Evolutionary conservation across 2,329 filamentous ascomycete species (phyloP).

Genomic region (Penicillium olsonii): DNA sequence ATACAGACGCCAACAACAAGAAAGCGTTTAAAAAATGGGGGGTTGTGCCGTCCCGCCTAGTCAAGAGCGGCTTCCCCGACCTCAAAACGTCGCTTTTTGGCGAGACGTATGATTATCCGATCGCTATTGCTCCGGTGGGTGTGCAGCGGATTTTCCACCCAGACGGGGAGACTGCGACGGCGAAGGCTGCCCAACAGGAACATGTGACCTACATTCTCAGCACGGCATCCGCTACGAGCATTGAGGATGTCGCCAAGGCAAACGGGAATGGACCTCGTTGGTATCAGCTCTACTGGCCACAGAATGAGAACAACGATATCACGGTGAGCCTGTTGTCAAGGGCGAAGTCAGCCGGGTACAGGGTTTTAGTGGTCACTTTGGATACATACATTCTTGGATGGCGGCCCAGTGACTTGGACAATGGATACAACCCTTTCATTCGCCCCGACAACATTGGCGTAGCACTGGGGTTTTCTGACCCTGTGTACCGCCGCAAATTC

Average conservation of each 20-base stretch:
- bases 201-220: slow-evolving; percentile 66
- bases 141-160: slow-evolving; percentile 68
- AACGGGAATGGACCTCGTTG: slow-evolving; percentile 60
- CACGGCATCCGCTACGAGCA: slow-evolving; percentile 62
- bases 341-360: slow-evolving; percentile 62
- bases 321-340: slow-evolving; percentile 63
- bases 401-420: slow-evolving; percentile 67
- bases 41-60: slow-evolving; percentile 27
- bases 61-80: slow-evolving; percentile 44
- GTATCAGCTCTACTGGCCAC: slow-evolving; percentile 76
- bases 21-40: slow-evolving; percentile 33
- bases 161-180: slow-evolving; percentile 64
- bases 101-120: slow-evolving; percentile 48
- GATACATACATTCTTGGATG: slow-evolving; percentile 70
- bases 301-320: slow-evolving; percentile 58
- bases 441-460: slow-evolving; percentile 49
- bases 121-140: slow-evolving; percentile 68
- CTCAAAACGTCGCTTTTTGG: slow-evolving; percentile 56
- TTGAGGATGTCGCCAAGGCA: slow-evolving; percentile 65
- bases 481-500: slow-evolving; percentile 62
- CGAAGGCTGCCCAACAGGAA: slow-evolving; percentile 59
- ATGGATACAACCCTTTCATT: slow-evolving; percentile 49
- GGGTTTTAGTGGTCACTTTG: slow-evolving; percentile 68
- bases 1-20: slow-evolving; percentile 32
- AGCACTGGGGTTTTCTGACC: slow-evolving; percentile 64